These are phyloP conservation scores for Aspergillus sp. DNA, from an alignment of 2,329 filamentous ascomycete genomes.

Conservation along the genomic window DNA sequence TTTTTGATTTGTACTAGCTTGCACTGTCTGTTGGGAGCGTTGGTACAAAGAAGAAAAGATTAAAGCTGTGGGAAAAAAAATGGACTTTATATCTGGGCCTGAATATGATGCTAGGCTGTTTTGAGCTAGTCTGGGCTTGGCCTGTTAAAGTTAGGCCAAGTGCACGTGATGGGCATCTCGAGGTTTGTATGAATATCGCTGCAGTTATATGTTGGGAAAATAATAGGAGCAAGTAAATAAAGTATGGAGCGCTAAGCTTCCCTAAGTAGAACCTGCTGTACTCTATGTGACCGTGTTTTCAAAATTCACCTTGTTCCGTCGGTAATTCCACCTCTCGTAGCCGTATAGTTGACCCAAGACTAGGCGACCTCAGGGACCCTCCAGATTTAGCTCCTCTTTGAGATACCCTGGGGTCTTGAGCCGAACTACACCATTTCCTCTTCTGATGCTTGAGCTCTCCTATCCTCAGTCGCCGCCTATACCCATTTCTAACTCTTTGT, in stretches of 20 bases:
- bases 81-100: constrained; percentile 20
- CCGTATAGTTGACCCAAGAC: constrained; percentile 11
- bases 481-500: not conserved
- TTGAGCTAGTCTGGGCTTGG: not conserved
- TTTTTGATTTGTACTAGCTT: constrained; percentile 42
- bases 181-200: no score
- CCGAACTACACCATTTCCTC: not conserved
- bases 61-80: constrained; percentile 25
- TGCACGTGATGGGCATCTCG: constrained; percentile 1
- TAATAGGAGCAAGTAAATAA: no score
- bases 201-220: no score
- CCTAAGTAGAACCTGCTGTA: no score
- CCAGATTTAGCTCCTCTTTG: not conserved
- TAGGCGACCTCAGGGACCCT: constrained; percentile 3
- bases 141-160: not conserved
- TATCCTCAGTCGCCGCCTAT: not conserved
- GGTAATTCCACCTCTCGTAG: not conserved
- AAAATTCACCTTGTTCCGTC: not conserved
- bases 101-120: constrained; percentile 30
- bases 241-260: no score
- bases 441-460: not conserved
- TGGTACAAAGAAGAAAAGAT: constrained; percentile 51
- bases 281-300: not conserved
- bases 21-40: constrained; percentile 83
- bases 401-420: not conserved